A percentile compares a stretch with the other conserved stretches of the same genome.
Evolutionary conservation across 1,139 yeast species (phyloP).

Genomic region (Suhomyces choctaworum): DNA sequence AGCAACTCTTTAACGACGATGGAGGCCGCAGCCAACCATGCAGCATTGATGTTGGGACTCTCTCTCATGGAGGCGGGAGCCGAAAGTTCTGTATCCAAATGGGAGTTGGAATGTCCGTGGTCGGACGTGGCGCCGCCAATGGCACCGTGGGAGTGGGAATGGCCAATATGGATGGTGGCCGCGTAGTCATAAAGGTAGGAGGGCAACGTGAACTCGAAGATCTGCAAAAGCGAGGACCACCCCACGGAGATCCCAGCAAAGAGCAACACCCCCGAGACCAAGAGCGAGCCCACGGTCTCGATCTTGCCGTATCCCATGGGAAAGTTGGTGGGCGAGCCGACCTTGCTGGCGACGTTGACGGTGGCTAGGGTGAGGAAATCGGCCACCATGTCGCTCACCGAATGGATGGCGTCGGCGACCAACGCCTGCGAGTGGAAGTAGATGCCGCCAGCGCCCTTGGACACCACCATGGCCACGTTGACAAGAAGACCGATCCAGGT

Average conservation of each 20-base stretch:
- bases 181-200: constrained; percentile 43
- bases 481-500: constrained; percentile 89
- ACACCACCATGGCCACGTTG: constrained; percentile 80
- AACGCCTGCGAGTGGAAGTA: constrained; percentile 93
- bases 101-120: constrained; percentile 20
- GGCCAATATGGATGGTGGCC: constrained; percentile 51
- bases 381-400: constrained; percentile 83
- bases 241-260: constrained; percentile 93
- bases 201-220: constrained; percentile 69
- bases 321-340: constrained; percentile 60
- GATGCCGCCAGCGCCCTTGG: constrained; percentile 87
- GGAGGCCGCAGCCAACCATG: constrained; percentile 92
- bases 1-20: constrained; percentile 85
- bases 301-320: constrained; percentile 93
- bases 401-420: constrained; percentile 91
- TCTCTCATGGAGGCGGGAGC: constrained; percentile 21
- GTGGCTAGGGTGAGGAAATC: constrained; percentile 89
- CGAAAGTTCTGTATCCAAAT: constrained; percentile 8
- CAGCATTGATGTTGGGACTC: constrained; percentile 81
- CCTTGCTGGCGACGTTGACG: constrained; percentile 70
- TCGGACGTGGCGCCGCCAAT: constrained; percentile 2
- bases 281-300: constrained; percentile 87
- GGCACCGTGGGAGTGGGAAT: constrained; percentile 48
- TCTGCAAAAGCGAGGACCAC: constrained; percentile 74
- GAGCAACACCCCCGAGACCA: constrained; percentile 78